Conservation (phyloP, 495 filamentous ascomycete genomes). For the Entonaema liquescens region DNA sequence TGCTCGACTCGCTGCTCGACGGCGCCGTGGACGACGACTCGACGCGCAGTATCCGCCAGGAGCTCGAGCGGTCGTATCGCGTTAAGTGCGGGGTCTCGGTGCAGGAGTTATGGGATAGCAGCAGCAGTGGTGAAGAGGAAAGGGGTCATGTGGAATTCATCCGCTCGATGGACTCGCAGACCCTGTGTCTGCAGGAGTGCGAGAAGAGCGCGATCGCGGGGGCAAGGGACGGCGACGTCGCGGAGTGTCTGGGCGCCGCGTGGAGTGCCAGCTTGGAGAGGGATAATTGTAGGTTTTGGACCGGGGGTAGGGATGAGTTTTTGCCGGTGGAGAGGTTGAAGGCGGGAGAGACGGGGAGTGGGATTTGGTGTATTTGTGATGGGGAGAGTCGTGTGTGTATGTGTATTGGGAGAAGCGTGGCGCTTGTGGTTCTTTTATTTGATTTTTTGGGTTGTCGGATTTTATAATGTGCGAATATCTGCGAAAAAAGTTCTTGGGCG, state of each 20-base stretch:
- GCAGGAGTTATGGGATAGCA: neutral
- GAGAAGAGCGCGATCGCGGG: slow-evolving; percentile 27
- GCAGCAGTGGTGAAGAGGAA: neutral
- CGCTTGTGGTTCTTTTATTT: neutral
- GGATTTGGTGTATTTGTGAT: slow-evolving; percentile 37
- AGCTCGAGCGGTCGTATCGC: slow-evolving; percentile 37
- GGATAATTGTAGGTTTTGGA: slow-evolving; percentile 39
- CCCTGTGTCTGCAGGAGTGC: slow-evolving; percentile 33
- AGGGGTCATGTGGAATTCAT: neutral
- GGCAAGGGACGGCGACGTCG: slow-evolving; percentile 5
- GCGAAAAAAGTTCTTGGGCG: no score
- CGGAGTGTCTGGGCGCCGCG: slow-evolving; percentile 40
- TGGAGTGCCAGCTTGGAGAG: slow-evolving; percentile 2
- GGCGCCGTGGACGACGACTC: slow-evolving; percentile 25
- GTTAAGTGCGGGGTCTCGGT: slow-evolving; percentile 31
- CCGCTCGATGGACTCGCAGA: neutral
- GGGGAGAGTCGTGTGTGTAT: neutral
- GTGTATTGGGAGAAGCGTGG: neutral
- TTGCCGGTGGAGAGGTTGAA: slow-evolving; percentile 33
- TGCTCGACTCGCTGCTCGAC: neutral
- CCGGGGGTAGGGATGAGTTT: slow-evolving; percentile 23
- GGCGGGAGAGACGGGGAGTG: slow-evolving; percentile 17
- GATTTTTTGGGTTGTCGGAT: no score
- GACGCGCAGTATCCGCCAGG: slow-evolving; percentile 3
- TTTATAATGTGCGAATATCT: no score